These are phyloP conservation scores for Camillea tinctor DNA, from an alignment of 2,329 filamentous ascomycete species.

Conservation along the genomic window DNA sequence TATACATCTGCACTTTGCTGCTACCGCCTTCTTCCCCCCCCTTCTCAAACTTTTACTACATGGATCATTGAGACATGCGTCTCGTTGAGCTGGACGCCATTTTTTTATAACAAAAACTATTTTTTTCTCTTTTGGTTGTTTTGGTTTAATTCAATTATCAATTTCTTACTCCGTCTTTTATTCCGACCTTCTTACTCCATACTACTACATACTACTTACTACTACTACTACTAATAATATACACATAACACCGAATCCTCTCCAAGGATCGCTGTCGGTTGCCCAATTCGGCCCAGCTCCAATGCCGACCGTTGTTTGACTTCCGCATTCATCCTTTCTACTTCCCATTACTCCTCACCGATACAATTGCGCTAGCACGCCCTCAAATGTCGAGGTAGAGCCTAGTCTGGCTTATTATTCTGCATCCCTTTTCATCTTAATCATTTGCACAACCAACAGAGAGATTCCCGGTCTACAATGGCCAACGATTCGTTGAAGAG, in stretches of 20 bases:
- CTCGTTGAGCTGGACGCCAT: not conserved
- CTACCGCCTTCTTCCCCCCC: too few species aligned
- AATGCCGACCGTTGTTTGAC: conserved; percentile 8
- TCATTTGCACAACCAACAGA: not conserved
- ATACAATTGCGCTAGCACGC: conserved; percentile 1
- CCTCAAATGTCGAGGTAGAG: conserved; percentile 10
- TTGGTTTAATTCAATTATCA: not conserved
- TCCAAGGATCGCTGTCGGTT: conserved; percentile 1
- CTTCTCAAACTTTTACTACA: not conserved
- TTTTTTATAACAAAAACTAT: not conserved
- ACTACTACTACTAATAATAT: not conserved
- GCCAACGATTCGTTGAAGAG: conserved; percentile 57
- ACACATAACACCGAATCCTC: not conserved
- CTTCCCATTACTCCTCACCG: conserved; percentile 8
- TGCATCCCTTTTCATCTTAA: not conserved
- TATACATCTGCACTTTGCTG: not conserved
- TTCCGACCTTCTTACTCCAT: not conserved
- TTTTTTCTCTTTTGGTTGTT: not conserved
- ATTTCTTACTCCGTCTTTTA: not conserved
- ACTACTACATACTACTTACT: not conserved
- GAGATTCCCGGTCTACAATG: conserved; percentile 26
- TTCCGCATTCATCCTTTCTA: conserved; percentile 3
- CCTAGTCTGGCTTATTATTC: conserved; percentile 4
- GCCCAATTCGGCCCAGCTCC: conserved; percentile 2
- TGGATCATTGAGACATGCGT: not conserved